Conservation (phyloP, 1,284 basidiomycete genomes). For the Irpex sp. region DNA sequence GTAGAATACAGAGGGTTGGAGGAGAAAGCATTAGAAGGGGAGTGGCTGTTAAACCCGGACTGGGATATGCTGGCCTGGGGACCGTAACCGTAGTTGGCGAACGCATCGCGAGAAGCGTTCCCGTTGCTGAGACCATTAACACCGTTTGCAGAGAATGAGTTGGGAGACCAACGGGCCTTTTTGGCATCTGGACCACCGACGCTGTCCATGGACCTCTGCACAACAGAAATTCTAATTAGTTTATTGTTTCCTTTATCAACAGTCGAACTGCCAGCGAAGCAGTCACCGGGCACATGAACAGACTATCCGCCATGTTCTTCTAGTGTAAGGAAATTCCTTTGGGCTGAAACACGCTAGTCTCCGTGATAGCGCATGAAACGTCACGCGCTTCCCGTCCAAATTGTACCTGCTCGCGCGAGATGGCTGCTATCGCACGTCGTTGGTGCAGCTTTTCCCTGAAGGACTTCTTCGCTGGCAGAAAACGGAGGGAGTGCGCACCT, state of each 20-base stretch:
- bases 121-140: slow-evolving; percentile 35
- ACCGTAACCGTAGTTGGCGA: slow-evolving; percentile 82
- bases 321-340: background rate
- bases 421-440: background rate
- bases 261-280: slow-evolving; percentile 1
- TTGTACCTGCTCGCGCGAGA: background rate
- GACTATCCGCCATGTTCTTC: background rate
- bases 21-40: slow-evolving; percentile 42
- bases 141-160: slow-evolving; percentile 43
- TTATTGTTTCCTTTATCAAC: background rate
- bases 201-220: slow-evolving; percentile 74
- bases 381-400: background rate
- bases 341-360: background rate
- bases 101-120: slow-evolving; percentile 55
- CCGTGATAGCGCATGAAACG: background rate
- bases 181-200: slow-evolving; percentile 78
- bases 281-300: background rate
- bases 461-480: background rate
- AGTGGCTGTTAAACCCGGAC: slow-evolving; percentile 43
- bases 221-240: slow-evolving; percentile 1
- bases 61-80: slow-evolving; percentile 63
- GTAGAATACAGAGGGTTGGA: slow-evolving; percentile 65
- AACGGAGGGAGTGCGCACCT: slow-evolving; percentile 42
- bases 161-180: slow-evolving; percentile 83
- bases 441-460: background rate